Evolutionary conservation across 2,329 filamentous ascomycete species (phyloP).

Genomic region (Chalaropsis thielavioides): DNA sequence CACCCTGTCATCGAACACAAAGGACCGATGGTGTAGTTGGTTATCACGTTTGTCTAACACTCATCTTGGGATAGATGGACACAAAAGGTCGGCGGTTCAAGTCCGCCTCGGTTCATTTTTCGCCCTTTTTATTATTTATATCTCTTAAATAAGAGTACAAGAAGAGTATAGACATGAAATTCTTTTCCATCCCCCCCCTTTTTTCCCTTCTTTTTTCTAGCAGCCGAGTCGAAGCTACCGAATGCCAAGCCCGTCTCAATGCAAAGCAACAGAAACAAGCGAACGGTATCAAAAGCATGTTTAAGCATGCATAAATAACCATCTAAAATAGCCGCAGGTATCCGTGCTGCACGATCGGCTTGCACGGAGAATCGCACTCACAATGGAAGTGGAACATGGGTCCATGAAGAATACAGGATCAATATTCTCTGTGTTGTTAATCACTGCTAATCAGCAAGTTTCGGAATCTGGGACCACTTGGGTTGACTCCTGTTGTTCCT

Average conservation of each 20-base stretch:
- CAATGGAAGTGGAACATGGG: background rate
- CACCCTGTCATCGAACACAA: background rate
- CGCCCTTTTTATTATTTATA: too few species aligned
- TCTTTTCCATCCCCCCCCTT: background rate
- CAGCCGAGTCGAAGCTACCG: background rate
- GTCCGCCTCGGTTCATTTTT: slow-evolving; percentile 8
- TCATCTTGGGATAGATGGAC: background rate
- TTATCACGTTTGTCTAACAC: slow-evolving; percentile 5
- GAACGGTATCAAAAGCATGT: background rate
- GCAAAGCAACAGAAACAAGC: background rate
- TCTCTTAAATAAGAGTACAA: too few species aligned
- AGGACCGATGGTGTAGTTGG: slow-evolving; percentile 10
- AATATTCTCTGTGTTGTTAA: background rate
- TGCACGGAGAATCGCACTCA: background rate
- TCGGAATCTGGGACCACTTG: background rate
- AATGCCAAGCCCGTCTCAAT: background rate
- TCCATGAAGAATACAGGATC: background rate
- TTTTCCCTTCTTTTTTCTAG: background rate
- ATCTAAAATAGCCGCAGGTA: background rate
- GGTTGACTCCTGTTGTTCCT: background rate
- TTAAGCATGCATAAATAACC: background rate
- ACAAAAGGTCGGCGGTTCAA: slow-evolving; percentile 15
- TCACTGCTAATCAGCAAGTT: background rate
- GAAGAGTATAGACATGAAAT: too few species aligned
- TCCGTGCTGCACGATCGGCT: background rate